These are phyloP conservation scores for Lactifluus piperatus DNA, from an alignment of 768 basidiomycete species.

Conservation along the genomic window DNA sequence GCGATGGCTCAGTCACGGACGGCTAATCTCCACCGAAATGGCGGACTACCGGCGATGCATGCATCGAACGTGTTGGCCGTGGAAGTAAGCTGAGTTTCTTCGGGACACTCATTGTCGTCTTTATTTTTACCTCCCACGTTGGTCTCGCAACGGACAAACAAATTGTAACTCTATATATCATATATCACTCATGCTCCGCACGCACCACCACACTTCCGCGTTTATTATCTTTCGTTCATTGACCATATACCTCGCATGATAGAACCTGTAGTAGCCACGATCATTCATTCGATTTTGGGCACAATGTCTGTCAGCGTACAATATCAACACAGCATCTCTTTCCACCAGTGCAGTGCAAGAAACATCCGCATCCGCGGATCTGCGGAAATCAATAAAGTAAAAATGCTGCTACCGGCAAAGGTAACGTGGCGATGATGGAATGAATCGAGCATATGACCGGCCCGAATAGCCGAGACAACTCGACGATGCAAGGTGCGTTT, in stretches of 20 bases:
- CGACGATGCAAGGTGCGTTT: too few relatives aligned
- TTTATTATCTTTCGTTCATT: neutral
- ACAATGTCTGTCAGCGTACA: neutral
- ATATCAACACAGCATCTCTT: neutral
- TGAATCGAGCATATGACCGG: neutral
- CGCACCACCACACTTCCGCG: neutral
- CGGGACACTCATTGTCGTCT: neutral
- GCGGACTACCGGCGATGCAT: neutral
- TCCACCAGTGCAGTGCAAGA: neutral
- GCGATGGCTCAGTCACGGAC: neutral
- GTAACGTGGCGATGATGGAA: neutral
- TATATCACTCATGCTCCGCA: constrained; percentile 1
- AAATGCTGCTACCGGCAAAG: neutral
- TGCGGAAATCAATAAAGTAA: neutral
- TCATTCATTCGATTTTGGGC: neutral
- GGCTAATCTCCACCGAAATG: neutral
- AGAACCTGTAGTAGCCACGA: neutral
- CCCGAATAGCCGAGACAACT: too few relatives aligned
- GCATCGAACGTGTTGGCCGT: neutral
- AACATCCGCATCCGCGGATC: neutral
- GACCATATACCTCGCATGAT: neutral
- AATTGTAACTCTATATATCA: constrained; percentile 14
- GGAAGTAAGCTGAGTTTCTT: neutral
- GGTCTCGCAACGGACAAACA: neutral
- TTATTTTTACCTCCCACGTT: neutral